These are phyloP conservation scores for Solanum infundibuliforme DNA, from an alignment of 257 asterid genomes.

Conservation along the genomic window DNA sequence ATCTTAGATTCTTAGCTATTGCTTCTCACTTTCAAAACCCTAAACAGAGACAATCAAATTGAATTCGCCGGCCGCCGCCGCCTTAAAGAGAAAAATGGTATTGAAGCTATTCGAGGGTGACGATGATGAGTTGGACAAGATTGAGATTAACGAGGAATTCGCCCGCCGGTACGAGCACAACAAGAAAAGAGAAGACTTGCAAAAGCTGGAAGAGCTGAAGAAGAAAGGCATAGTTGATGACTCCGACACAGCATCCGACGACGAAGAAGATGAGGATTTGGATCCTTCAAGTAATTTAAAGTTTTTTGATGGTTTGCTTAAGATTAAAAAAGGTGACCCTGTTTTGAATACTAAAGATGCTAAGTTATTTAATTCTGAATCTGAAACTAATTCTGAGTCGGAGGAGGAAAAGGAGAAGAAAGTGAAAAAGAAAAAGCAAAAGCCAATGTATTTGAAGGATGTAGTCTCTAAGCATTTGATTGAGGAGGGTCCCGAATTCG, in stretches of 20 bases:
- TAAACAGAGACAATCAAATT: neutral
- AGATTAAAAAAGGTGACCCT: slow-evolving; percentile 57
- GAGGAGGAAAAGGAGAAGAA: slow-evolving; percentile 1
- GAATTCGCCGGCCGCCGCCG: neutral
- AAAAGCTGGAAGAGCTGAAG: slow-evolving; percentile 44
- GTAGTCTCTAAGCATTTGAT: slow-evolving; percentile 56
- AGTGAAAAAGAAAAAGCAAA: slow-evolving; percentile 24
- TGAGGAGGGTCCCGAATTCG: slow-evolving; percentile 59
- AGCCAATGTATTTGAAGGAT: slow-evolving; percentile 73
- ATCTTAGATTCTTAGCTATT: neutral
- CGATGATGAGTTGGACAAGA: slow-evolving; percentile 20
- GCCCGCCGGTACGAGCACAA: slow-evolving; percentile 68
- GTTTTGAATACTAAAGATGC: slow-evolving; percentile 40
- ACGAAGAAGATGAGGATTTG: slow-evolving; percentile 14
- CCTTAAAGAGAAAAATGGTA: neutral
- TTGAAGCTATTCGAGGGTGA: slow-evolving; percentile 49
- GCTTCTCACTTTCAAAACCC: neutral
- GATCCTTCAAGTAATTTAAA: neutral
- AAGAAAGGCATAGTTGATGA: slow-evolving; percentile 48
- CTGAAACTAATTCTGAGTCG: slow-evolving; percentile 4
- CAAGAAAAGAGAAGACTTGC: slow-evolving; percentile 78
- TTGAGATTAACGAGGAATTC: slow-evolving; percentile 52
- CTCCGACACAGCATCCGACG: slow-evolving; percentile 36
- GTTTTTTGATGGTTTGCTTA: slow-evolving; percentile 53
- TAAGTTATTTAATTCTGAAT: slow-evolving; percentile 48